Percentiles rank a stretch among this genome's conserved stretches.
Evolutionary conservation across 495 filamentous ascomycete genomes (phyloP).

Genomic region (Penicillium nucicola): DNA sequence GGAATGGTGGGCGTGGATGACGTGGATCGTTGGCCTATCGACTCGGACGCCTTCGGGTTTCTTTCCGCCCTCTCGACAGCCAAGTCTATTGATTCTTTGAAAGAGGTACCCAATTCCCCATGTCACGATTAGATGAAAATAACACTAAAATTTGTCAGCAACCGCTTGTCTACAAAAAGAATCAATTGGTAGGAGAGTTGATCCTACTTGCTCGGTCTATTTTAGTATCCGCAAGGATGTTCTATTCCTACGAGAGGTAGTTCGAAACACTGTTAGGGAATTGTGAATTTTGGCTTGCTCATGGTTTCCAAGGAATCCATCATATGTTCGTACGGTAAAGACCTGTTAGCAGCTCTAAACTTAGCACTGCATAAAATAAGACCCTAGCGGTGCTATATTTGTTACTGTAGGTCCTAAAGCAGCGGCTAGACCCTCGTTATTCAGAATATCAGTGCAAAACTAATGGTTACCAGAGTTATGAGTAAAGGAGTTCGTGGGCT

Average conservation of each 20-base stretch:
- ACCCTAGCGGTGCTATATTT: too few relatives aligned
- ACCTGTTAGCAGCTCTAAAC: too few relatives aligned
- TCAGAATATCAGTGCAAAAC: too few relatives aligned
- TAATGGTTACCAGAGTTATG: too few relatives aligned
- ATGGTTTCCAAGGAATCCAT: too few relatives aligned
- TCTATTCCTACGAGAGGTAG: conserved; percentile 9
- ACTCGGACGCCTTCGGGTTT: conserved; percentile 24
- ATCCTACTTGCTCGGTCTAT: conserved; percentile 5
- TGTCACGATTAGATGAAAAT: not conserved
- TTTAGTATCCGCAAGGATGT: conserved; percentile 10
- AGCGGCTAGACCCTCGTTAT: too few relatives aligned
- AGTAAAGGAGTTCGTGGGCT: too few relatives aligned
- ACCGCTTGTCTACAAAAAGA: conserved; percentile 10
- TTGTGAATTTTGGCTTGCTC: too few relatives aligned
- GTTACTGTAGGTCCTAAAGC: too few relatives aligned
- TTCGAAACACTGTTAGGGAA: too few relatives aligned
- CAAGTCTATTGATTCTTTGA: conserved; percentile 15
- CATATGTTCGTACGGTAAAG: too few relatives aligned
- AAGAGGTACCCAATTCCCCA: conserved; percentile 9
- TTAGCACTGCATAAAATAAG: too few relatives aligned
- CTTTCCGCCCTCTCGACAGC: conserved; percentile 19
- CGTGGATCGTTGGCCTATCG: conserved; percentile 26
- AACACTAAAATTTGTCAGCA: conserved; percentile 8
- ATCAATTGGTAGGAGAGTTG: conserved; percentile 8
- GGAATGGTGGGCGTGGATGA: conserved; percentile 29